phyloP scores from a whole-genome alignment of 2,329 filamentous ascomycete species.

The Pseudocercospora fijiensis region DNA sequence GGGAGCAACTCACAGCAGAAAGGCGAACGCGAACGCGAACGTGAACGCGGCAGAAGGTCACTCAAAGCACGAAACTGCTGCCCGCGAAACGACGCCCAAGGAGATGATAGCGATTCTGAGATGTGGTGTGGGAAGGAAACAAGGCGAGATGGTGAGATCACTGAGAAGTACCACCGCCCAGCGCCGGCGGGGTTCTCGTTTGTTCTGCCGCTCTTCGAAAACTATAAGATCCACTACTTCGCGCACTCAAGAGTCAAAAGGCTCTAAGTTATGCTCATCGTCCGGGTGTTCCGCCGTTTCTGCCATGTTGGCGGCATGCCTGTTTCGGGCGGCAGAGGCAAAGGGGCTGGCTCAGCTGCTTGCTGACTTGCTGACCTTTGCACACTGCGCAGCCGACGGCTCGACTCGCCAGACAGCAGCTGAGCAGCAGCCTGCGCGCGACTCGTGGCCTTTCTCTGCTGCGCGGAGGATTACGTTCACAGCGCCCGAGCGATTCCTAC shows the following conservation, averaged over 20 bases:
- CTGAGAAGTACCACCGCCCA: not conserved
- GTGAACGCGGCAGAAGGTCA: constrained; percentile 13
- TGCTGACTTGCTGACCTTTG: constrained; percentile 1
- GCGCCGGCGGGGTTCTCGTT: not conserved
- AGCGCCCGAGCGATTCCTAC: constrained; percentile 3
- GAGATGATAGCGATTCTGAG: constrained; percentile 12
- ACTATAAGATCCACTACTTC: not conserved
- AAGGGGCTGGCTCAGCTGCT: too few species aligned
- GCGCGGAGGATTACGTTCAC: not conserved
- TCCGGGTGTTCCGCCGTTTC: constrained; percentile 2
- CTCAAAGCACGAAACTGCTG: constrained; percentile 17
- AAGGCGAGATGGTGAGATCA: not conserved
- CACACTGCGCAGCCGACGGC: not conserved
- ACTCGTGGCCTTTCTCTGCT: constrained; percentile 1
- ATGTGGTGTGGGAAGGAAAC: not conserved
- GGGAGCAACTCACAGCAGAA: constrained; percentile 9
- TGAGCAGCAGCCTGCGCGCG: constrained; percentile 3
- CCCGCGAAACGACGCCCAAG: constrained; percentile 20
- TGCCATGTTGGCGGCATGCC: constrained; percentile 4
- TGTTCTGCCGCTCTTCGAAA: constrained; percentile 5
- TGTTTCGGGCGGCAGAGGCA: not conserved
- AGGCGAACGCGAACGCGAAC: constrained; percentile 8
- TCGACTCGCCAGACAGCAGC: constrained; percentile 3
- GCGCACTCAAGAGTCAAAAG: not conserved
- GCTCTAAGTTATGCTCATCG: too few species aligned